Percentiles rank a stretch among this genome's conserved stretches.
Conservation (phyloP, 1,284 basidiomycete genomes). For the Fomitopsis betulina region DNA sequence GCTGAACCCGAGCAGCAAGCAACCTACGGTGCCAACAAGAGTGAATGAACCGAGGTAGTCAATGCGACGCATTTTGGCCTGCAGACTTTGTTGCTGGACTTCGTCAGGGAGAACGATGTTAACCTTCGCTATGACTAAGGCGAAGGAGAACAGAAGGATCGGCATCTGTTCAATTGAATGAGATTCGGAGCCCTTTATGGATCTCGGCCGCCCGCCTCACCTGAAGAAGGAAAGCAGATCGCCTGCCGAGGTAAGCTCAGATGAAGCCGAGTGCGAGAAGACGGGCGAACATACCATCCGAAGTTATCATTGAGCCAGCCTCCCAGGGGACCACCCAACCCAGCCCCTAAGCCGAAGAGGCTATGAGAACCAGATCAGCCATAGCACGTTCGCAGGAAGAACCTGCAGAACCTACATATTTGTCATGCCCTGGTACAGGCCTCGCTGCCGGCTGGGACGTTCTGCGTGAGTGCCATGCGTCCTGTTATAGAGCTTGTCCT, state of each 20-base stretch:
- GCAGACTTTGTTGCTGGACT: conserved; percentile 51
- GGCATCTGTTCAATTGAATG: conserved; percentile 51
- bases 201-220: conserved; percentile 27
- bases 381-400: conserved; percentile 6
- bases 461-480: conserved; percentile 11
- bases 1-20: conserved; percentile 72
- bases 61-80: conserved; percentile 70
- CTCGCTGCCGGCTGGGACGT: conserved; percentile 67
- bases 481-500: conserved; percentile 2
- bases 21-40: conserved; percentile 71
- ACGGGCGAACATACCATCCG: conserved; percentile 61
- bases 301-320: conserved; percentile 82
- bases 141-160: conserved; percentile 63
- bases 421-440: conserved; percentile 84
- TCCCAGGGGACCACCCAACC: conserved; percentile 86
- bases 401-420: conserved; percentile 57
- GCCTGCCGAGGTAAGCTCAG: conserved; percentile 38
- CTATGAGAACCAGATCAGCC: conserved; percentile 31
- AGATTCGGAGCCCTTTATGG: neutral
- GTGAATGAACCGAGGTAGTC: conserved; percentile 81
- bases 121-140: conserved; percentile 70
- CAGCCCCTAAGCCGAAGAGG: conserved; percentile 72
- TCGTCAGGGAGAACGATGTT: conserved; percentile 61
- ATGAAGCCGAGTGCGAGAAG: conserved; percentile 2
- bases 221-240: conserved; percentile 65